Base-by-base conservation (phyloP, 2,329 filamentous ascomycete genomes). In the Arthrobotrys sphaeroides region DNA sequence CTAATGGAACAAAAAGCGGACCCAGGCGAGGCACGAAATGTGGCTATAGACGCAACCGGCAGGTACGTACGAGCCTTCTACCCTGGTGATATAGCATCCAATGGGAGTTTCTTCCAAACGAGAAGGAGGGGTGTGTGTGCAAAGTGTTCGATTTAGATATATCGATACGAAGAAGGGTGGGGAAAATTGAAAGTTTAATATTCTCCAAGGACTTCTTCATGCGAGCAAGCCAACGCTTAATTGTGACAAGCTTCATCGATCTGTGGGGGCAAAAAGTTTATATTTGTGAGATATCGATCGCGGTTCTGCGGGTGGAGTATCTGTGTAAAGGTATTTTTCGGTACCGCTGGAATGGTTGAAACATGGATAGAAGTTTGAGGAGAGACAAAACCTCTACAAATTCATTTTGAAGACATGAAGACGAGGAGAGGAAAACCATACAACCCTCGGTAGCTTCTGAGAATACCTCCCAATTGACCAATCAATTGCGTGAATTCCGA, bases 311-410 rank as follows among this genome's bases (percentile, higher is more conserved):
- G n/a, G 12, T 40, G n/a, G 7, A n/a, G 12, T 40, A 40, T 40
- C 13, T n/a, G 38, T 22, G 24, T 51, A 13, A 36, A 6, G 6
- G n/a, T 33, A 4, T 16, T 16, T n/a, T 55, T 55, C 51, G 51
- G 51, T 55, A 55, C 51, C 51, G 28, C 31, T n/a, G 51, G 16
- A 38, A 36, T 24, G 28, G 51, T 38, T 55, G 51, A 55, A 55
- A 55, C 51, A 55, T 38, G 51, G n/a, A 12, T 18, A 22, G 51
- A 55, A 38, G 28, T 55, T 55, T 55, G 28, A 22, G 31, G 51
- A 55, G 51, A 55, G 31, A 38, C 28, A 18, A 55, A 55, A 55
- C 7, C 45, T 49, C 47, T 20, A 10, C 26, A 6, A 33, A 18
- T 53, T 24, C 31, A 38, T 40, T 12, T 40, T 6, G n/a, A n/a